A percentile compares a stretch with the other conserved stretches of the same genome.
Evolutionary conservation across 768 basidiomycete genomes (phyloP).

Genomic region (Boletus rubescentipes): DNA sequence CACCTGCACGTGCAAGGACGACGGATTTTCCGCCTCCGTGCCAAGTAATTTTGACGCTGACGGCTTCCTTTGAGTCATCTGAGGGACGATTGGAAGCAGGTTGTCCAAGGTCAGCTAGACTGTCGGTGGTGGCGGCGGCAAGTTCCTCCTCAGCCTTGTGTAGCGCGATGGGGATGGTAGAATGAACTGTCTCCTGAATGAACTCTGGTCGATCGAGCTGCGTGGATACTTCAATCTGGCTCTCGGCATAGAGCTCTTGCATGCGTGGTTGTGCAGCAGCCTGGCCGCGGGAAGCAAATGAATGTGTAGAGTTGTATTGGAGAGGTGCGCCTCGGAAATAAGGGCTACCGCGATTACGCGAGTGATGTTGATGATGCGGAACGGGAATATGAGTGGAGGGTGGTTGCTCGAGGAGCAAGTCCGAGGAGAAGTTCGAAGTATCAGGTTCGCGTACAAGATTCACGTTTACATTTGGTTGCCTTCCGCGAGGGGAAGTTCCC

Average conservation of each 20-base stretch:
- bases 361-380: conserved; percentile 29
- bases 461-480: conserved; percentile 32
- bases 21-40: conserved; percentile 62
- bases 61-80: conserved; percentile 31
- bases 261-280: conserved; percentile 38
- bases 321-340: conserved; percentile 37
- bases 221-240: conserved; percentile 31
- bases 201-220: conserved; percentile 39
- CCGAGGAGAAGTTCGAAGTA: conserved; percentile 36
- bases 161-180: conserved; percentile 60
- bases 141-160: conserved; percentile 35
- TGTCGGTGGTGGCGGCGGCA: conserved; percentile 12
- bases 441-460: conserved; percentile 26
- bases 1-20: conserved; percentile 67
- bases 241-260: conserved; percentile 45
- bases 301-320: conserved; percentile 45
- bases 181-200: conserved; percentile 57
- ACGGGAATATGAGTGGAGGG: conserved; percentile 45
- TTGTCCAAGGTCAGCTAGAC: conserved; percentile 21
- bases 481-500: conserved; percentile 36
- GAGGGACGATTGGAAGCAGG: conserved; percentile 18
- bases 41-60: conserved; percentile 61
- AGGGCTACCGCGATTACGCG: conserved; percentile 32
- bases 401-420: conserved; percentile 41
- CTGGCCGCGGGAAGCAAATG: conserved; percentile 38